Conservation (phyloP, 345 rosid genomes). For the Ceriops decandra region DNA sequence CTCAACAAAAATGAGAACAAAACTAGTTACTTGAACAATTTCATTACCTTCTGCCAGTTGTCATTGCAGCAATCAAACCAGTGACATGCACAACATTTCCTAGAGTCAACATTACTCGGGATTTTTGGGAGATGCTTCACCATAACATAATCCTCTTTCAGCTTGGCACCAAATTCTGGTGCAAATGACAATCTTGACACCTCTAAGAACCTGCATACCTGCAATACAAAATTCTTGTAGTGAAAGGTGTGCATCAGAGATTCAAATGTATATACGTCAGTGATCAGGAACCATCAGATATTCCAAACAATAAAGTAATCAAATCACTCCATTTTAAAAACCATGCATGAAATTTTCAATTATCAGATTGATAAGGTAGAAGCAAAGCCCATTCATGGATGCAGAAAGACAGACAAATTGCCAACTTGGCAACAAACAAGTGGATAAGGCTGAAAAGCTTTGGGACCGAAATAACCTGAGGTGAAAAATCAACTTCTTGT, state of each 20-base stretch:
- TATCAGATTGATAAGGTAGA: too few relatives aligned
- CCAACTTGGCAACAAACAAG: too few relatives aligned
- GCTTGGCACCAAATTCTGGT: constrained; percentile 95
- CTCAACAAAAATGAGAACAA: too few relatives aligned
- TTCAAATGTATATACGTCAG: neutral
- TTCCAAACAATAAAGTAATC: neutral
- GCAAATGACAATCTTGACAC: constrained; percentile 90
- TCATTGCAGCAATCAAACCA: constrained; percentile 90
- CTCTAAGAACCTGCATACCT: constrained; percentile 99
- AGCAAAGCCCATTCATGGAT: too few relatives aligned
- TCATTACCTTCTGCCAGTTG: constrained; percentile 94
- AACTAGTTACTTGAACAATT: constrained; percentile 4
- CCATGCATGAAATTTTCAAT: too few relatives aligned
- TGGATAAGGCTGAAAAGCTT: too few relatives aligned
- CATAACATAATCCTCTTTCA: constrained; percentile 91
- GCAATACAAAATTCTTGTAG: constrained; percentile 21
- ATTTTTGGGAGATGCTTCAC: constrained; percentile 83
- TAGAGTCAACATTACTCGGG: constrained; percentile 53
- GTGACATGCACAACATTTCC: constrained; percentile 62
- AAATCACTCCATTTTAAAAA: neutral
- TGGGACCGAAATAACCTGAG: too few relatives aligned
- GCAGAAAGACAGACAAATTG: too few relatives aligned
- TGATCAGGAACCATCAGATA: neutral
- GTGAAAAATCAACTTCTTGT: too few relatives aligned
- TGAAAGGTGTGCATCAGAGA: constrained; percentile 25